Evolutionary conservation across 148 eudicot species (phyloP).

Genomic region (Rhododendron kiyosumense): DNA sequence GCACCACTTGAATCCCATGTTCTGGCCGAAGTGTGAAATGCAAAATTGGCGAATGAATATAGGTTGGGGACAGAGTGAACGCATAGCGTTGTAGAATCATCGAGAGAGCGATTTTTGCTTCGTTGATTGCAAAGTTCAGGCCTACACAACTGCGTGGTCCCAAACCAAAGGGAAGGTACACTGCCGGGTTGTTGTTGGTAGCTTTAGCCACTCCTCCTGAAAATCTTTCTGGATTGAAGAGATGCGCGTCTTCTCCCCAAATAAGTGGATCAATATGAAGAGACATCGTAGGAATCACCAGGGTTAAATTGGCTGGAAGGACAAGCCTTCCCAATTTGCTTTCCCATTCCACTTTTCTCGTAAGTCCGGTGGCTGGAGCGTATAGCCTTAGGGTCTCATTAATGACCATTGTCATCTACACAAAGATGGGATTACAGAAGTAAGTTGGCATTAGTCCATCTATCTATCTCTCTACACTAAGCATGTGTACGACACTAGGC

Average conservation of each 20-base stretch:
- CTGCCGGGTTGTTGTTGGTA: constrained; percentile 18
- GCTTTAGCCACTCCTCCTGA: constrained; percentile 30
- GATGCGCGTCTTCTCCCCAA: constrained; percentile 34
- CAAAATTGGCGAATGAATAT: not conserved
- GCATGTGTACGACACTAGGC: not conserved
- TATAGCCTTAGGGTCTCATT: constrained; percentile 20
- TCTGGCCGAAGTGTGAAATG: not conserved
- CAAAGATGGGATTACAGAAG: not conserved
- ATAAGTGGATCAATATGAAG: constrained; percentile 25
- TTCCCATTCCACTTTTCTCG: not conserved
- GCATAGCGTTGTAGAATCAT: constrained; percentile 3
- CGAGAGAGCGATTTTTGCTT: constrained; percentile 7
- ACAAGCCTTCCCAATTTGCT: constrained; percentile 4
- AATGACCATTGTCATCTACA: constrained; percentile 15
- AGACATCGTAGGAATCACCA: constrained; percentile 17
- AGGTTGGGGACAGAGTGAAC: constrained; percentile 6
- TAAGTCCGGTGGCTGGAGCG: not conserved
- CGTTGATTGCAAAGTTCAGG: constrained; percentile 10
- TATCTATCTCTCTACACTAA: not conserved
- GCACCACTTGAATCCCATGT: constrained; percentile 5
- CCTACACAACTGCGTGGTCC: constrained; percentile 28
- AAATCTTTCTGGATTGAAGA: constrained; percentile 38
- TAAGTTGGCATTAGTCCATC: not conserved
- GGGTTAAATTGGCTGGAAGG: constrained; percentile 3
- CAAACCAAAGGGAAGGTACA: constrained; percentile 6